phyloP scores from a whole-genome alignment of 2,329 filamentous ascomycete genomes.

The Neofusicoccum laricinum region DNA sequence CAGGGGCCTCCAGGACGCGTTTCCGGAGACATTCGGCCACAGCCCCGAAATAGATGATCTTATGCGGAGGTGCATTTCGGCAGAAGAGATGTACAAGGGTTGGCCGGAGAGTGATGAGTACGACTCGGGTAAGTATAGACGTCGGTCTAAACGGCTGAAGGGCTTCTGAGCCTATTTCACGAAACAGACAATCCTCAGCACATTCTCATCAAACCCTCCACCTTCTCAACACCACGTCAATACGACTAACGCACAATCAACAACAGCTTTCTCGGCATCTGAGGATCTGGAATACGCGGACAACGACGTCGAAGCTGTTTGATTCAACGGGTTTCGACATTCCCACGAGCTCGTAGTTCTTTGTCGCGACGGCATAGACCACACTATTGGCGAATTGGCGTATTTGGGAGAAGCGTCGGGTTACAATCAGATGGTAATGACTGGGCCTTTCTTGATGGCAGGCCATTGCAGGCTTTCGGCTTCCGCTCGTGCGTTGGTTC shows the following conservation, averaged over 20 bases:
- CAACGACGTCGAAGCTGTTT: conserved; percentile 11
- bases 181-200: background rate
- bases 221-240: background rate
- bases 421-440: background rate
- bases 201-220: background rate
- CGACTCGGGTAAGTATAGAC: conserved; percentile 14
- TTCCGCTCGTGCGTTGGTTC: background rate
- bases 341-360: background rate
- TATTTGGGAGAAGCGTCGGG: background rate
- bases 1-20: background rate
- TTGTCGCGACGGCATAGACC: background rate
- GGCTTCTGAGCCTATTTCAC: background rate
- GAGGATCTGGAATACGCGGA: conserved; percentile 15
- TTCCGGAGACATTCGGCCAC: background rate
- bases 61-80: background rate
- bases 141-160: background rate
- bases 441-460: background rate
- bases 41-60: background rate
- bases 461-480: background rate
- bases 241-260: background rate
- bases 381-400: conserved; percentile 8
- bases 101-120: conserved; percentile 15
- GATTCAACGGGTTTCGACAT: background rate
- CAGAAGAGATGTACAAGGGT: background rate
- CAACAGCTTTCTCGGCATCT: conserved; percentile 12